Base-by-base conservation (phyloP, 345 rosid genomes). In the Acer saccharum region DNA sequence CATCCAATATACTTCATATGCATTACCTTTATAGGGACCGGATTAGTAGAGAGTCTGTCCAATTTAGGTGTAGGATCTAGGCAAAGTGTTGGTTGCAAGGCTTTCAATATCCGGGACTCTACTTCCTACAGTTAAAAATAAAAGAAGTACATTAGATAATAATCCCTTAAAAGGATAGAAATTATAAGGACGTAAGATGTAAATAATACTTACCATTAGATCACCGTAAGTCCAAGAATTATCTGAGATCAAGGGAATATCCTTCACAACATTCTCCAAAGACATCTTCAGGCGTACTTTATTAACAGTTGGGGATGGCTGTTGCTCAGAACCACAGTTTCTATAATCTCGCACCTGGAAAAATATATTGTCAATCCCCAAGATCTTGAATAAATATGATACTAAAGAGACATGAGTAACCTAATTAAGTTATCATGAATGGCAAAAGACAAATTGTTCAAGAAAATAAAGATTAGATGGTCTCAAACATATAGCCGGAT, bases 151-250 rank as follows among this genome's bases (percentile, higher is more conserved):
- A 77, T 23, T 39, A 65, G 54, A 75, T 46, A 65, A 72, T 46
- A 61, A 65, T 3, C 69, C 23, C 50, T 64, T 10, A 20, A 64
- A 48, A 70, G 18, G n/a, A 20, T 62, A 77, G 55, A 61, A 55
- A 69, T 55, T 16, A 57, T 74, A 75, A 18, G 35, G 44, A 74
- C 41, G 27, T 21, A 39, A 63, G 57, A 69, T 68, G 68, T 63
- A 46, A 67, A 71, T 76, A 27, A 48, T 27, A 41, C 75, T 85
- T 85, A 91, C 99, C 98, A 97, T 94, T 81, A 94, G 86, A 86
- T 97, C 98, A 81, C 98, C 98, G 62, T 97, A 97, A 8, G 92
- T 94, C 99, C 99, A 97, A 73, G 98, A 86, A 76, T 81, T 88
- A 84, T 89, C 94, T 18, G 98, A 88, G 74, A 90, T 85, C 80